phyloP scores from a whole-genome alignment of 805 yeast species.

The Lachancea kluyveri region DNA sequence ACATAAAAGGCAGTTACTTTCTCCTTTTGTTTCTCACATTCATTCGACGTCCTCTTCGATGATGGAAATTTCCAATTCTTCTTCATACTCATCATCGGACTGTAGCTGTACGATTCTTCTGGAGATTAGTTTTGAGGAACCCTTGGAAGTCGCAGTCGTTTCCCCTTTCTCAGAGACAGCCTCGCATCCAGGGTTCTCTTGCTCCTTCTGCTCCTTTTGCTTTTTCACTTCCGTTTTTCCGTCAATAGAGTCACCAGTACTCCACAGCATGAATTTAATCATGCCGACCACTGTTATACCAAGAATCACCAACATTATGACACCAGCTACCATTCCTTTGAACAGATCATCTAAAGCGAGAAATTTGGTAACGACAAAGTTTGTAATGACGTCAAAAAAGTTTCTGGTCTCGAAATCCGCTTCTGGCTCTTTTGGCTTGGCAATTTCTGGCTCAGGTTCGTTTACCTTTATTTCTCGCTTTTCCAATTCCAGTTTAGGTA shows the following conservation, averaged over 20 bases:
- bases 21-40: too few species aligned
- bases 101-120: constrained; percentile 6
- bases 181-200: neutral
- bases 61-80: constrained; percentile 10
- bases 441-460: neutral
- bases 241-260: constrained; percentile 4
- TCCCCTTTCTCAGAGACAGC: constrained; percentile 1
- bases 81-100: constrained; percentile 6
- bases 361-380: constrained; percentile 4
- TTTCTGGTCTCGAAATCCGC: neutral
- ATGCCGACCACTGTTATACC: constrained; percentile 6
- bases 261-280: constrained; percentile 7
- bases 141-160: neutral
- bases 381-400: neutral
- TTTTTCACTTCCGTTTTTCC: too few species aligned
- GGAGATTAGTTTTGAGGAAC: constrained; percentile 4
- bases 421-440: neutral
- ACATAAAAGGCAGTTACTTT: neutral
- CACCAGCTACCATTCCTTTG: constrained; percentile 9
- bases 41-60: constrained; percentile 9
- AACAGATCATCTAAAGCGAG: constrained; percentile 7
- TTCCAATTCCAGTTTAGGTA: constrained; percentile 49
- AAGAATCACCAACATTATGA: constrained; percentile 7
- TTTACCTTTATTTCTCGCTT: constrained; percentile 34
- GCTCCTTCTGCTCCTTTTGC: neutral